A percentile compares a stretch with the other conserved stretches of the same genome.
Conservation (phyloP, 2,329 filamentous ascomycete genomes). For the Gaeumannomyces sp. region DNA sequence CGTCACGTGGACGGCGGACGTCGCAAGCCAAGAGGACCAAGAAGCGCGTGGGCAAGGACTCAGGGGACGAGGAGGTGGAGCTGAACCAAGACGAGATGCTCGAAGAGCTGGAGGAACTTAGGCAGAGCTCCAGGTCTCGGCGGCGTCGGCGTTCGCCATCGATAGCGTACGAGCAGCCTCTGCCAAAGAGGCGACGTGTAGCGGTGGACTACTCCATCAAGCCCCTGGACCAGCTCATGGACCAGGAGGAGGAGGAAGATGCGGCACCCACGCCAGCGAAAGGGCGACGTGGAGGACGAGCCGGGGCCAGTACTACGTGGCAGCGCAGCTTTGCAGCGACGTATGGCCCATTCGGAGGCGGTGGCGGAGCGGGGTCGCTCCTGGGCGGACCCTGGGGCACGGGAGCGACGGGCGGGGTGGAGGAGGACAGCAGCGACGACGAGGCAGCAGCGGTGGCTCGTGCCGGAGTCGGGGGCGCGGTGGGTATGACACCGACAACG, state of each 20-base stretch:
- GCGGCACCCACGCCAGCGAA: slow-evolving; percentile 63
- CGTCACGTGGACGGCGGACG: slow-evolving; percentile 41
- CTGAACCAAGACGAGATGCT: slow-evolving; percentile 59
- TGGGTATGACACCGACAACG: slow-evolving; percentile 55
- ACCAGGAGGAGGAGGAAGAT: slow-evolving; percentile 71
- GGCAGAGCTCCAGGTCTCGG: slow-evolving; percentile 46
- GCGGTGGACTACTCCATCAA: slow-evolving; percentile 82
- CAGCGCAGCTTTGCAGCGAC: slow-evolving; percentile 84
- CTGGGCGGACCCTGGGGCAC: slow-evolving; percentile 69
- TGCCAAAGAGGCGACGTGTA: slow-evolving; percentile 44
- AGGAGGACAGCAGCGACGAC: slow-evolving; percentile 96
- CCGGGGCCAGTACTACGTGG: slow-evolving; percentile 54
- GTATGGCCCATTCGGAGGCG: slow-evolving; percentile 87
- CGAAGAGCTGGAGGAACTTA: slow-evolving; percentile 59
- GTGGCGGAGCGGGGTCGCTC: slow-evolving; percentile 64
- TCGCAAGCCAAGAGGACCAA: slow-evolving; percentile 15
- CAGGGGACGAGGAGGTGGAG: slow-evolving; percentile 47
- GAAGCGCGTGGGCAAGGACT: slow-evolving; percentile 31
- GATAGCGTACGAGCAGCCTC: slow-evolving; percentile 53
- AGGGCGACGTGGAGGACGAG: slow-evolving; percentile 54
- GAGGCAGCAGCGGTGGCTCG: slow-evolving; percentile 49
- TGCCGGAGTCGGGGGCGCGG: slow-evolving; percentile 47
- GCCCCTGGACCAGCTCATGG: slow-evolving; percentile 63
- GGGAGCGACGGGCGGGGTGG: slow-evolving; percentile 69
- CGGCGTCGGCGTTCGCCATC: slow-evolving; percentile 47